These are phyloP conservation scores for Geotrichum phurueaensis DNA, from an alignment of 1,139 yeast genomes.

Conservation along the genomic window DNA sequence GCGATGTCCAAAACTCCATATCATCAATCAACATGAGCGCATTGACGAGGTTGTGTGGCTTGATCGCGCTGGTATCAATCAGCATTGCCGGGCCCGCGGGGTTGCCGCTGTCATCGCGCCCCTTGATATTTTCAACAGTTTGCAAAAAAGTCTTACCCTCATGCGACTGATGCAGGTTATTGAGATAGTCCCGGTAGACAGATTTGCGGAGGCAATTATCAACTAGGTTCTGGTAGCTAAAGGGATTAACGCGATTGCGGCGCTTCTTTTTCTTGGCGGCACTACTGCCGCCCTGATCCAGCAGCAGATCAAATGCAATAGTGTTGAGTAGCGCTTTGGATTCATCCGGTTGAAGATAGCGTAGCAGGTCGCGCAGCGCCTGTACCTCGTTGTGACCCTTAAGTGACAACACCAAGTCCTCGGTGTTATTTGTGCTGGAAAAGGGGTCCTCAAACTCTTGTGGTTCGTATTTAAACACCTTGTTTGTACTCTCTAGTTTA, in stretches of 20 bases:
- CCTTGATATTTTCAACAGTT: background rate
- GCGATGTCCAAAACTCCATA: conserved; percentile 5
- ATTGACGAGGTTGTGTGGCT: background rate
- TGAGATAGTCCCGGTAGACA: background rate
- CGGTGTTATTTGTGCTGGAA: background rate
- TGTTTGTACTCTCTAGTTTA: background rate
- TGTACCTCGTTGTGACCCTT: conserved; percentile 3
- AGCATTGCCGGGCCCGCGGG: background rate
- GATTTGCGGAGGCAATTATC: conserved; percentile 4
- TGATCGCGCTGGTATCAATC: background rate
- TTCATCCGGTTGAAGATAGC: conserved; percentile 13
- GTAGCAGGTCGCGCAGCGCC: conserved; percentile 4
- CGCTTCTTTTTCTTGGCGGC: background rate
- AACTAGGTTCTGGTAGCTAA: conserved; percentile 3
- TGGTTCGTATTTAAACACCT: background rate
- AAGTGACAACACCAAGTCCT: background rate
- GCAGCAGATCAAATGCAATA: conserved; percentile 6
- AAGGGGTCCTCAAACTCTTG: background rate
- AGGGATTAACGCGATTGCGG: conserved; percentile 2
- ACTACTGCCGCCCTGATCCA: background rate
- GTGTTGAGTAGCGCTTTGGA: conserved; percentile 7
- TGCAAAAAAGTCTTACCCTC: background rate
- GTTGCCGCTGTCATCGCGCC: background rate
- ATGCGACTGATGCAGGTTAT: background rate
- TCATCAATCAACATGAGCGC: conserved; percentile 9